Evolutionary conservation across 139 green algal genomes (phyloP).

Genomic region (Chlorokybus atmophyticus): DNA sequence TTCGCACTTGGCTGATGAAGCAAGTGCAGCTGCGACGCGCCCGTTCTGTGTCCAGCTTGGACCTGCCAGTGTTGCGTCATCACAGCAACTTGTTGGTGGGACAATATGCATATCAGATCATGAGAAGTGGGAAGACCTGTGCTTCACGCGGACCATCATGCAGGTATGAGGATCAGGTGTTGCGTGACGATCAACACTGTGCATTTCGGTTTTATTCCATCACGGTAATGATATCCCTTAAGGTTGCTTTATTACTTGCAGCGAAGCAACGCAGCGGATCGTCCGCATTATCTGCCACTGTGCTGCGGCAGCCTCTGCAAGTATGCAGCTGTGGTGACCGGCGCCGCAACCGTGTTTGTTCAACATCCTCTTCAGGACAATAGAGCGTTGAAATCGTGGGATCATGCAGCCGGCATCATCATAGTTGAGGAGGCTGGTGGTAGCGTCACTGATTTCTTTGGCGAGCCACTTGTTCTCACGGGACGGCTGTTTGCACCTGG

Average conservation of each 20-base stretch:
- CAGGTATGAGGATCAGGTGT: no score
- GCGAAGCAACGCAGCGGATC: no score
- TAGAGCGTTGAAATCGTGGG: slow-evolving; percentile 14
- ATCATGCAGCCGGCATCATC: slow-evolving; percentile 21
- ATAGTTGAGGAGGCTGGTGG: slow-evolving; percentile 19
- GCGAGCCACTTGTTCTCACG: background rate
- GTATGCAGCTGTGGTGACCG: slow-evolving; percentile 12
- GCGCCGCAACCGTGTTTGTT: slow-evolving; percentile 8
- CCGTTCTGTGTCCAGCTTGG: background rate
- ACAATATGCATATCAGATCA: slow-evolving; percentile 21
- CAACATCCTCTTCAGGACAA: slow-evolving; percentile 10
- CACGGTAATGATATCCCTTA: no score
- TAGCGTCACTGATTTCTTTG: slow-evolving; percentile 16
- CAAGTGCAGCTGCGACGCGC: background rate
- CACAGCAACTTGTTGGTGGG: background rate
- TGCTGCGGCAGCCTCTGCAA: slow-evolving; percentile 17
- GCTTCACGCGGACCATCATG: slow-evolving; percentile 1
- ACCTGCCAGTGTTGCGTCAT: background rate
- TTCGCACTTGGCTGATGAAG: background rate
- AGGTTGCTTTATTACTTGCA: no score
- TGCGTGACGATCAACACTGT: no score
- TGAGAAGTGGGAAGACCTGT: slow-evolving; percentile 16
- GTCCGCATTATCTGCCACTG: no score
- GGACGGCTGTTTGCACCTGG: slow-evolving; percentile 2
- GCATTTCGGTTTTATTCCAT: no score